Evolutionary conservation across 306 rosid species (phyloP), one percentile per base, ranked within the genome.

Genomic region (Pterocarpus macrocarpus): DNA sequence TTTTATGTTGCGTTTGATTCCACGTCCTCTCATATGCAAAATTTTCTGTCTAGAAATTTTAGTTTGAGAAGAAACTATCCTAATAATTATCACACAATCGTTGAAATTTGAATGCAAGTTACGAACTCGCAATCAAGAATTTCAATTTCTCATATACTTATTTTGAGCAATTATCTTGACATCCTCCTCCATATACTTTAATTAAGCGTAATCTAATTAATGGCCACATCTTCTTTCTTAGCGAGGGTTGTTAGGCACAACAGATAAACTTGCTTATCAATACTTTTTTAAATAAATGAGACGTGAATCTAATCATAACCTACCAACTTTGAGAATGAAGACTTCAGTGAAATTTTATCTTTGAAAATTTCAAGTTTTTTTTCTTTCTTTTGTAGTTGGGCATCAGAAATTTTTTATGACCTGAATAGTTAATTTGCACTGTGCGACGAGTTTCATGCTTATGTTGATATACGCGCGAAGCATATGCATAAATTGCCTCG

Each of bases 401-500:
- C 41, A 38, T 38, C 41, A 4, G 41, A 38, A 38, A 38, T 4
- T 22, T 57, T 17, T 16, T n/a, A 56, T 17, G 28, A 0, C 2
- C 71, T 30, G 28, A 22, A 22, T 22, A 22, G 28, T 22, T 22
- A 22, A 22, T 22, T 22, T 22, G 28, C 28, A 22, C 28, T 22
- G 28, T 69, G 55, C 36, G 41, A 12, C 14, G 41, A 12, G 30
- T 47, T 7, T 12, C 22, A n/a, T 38, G 2, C 41, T 6, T 6
- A 38, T 9, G 13, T 45, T 2, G 9, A 41, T 34, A 8, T 4
- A 3, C 35, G 38, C 77, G 36, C 34, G 36, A 53, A 72, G 5
- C 77, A 55, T 44, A 53, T 53, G 77, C 77, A 55, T 55, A 16
- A 55, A 72, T 55, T 55, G 16, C 17, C 47, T 32, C 49, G 6